A percentile compares a stretch with the other conserved stretches of the same genome.
Evolutionary conservation across 164 flowering plant genomes (phyloP).

Genomic region (Stephania japonica): DNA sequence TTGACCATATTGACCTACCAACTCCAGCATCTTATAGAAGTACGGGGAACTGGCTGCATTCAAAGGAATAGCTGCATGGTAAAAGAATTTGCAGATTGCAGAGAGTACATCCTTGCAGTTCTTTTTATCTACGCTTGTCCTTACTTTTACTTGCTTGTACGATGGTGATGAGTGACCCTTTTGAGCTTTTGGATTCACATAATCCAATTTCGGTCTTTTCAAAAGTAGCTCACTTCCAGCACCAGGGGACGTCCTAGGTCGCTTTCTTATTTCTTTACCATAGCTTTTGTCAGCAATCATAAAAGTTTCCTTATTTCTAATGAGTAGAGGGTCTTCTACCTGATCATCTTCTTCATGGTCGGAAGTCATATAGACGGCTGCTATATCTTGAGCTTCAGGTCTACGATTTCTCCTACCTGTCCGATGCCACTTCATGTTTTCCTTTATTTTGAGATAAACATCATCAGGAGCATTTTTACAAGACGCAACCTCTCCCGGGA

Average conservation of each 20-base stretch:
- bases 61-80: constrained; percentile 62
- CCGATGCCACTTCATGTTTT: constrained; percentile 76
- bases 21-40: constrained; percentile 71
- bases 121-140: constrained; percentile 27
- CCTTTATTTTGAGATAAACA: constrained; percentile 62
- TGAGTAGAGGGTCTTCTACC: constrained; percentile 29
- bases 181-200: constrained; percentile 27
- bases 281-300: constrained; percentile 33
- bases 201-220: constrained; percentile 40
- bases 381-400: constrained; percentile 41
- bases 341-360: constrained; percentile 50
- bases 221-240: constrained; percentile 27
- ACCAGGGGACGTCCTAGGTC: constrained; percentile 30
- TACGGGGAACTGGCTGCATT: constrained; percentile 54
- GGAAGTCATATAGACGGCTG: constrained; percentile 36
- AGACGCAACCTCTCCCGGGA: constrained; percentile 72
- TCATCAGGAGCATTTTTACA: constrained; percentile 68
- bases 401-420: constrained; percentile 51
- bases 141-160: constrained; percentile 27
- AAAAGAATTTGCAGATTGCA: constrained; percentile 65
- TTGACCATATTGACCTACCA: constrained; percentile 65
- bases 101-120: constrained; percentile 46
- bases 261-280: constrained; percentile 31
- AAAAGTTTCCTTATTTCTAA: constrained; percentile 25
- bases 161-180: constrained; percentile 24